Percentiles rank a stretch among this genome's conserved stretches.
phyloP scores from a whole-genome alignment of 2,329 filamentous ascomycete genomes.

The Claviceps maximensis region DNA sequence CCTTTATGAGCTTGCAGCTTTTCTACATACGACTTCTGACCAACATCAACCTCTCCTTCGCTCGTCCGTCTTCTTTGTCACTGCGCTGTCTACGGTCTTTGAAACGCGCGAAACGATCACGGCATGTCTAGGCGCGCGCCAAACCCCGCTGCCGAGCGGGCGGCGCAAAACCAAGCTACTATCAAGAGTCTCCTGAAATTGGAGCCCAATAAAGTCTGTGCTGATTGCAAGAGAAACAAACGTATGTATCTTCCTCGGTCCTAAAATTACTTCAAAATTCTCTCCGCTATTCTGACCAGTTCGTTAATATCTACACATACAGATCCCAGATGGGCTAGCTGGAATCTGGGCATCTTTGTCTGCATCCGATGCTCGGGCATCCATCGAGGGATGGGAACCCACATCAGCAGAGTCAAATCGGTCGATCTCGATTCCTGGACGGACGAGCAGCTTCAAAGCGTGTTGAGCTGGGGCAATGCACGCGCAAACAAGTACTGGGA shows the following conservation, averaged over 20 bases:
- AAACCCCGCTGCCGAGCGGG: conserved; percentile 71
- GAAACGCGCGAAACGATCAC: conserved; percentile 8
- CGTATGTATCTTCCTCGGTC: conserved; percentile 42
- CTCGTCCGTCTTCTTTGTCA: conserved; percentile 6
- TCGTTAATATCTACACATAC: conserved; percentile 3
- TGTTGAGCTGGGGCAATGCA: conserved; percentile 89
- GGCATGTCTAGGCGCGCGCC: conserved; percentile 66
- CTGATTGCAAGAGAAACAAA: conserved; percentile 98
- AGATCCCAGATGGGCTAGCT: conserved; percentile 98
- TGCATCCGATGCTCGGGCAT: conserved; percentile 98
- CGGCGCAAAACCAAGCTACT: conserved; percentile 83
- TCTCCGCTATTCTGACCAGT: conserved; percentile 2
- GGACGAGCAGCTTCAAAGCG: conserved; percentile 89
- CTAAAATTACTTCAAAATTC: background rate
- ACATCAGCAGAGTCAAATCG: conserved; percentile 95
- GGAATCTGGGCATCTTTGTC: conserved; percentile 94
- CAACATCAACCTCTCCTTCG: background rate
- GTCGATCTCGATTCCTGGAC: conserved; percentile 98
- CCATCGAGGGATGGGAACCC: conserved; percentile 96
- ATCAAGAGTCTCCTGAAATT: conserved; percentile 93
- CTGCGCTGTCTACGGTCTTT: conserved; percentile 1
- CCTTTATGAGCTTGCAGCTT: background rate
- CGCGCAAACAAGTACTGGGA: conserved; percentile 99
- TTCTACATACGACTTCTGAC: too few relatives aligned
- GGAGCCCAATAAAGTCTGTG: conserved; percentile 90